Conservation (phyloP, 2,329 filamentous ascomycete species). For the Fusarium sp. region DNA sequence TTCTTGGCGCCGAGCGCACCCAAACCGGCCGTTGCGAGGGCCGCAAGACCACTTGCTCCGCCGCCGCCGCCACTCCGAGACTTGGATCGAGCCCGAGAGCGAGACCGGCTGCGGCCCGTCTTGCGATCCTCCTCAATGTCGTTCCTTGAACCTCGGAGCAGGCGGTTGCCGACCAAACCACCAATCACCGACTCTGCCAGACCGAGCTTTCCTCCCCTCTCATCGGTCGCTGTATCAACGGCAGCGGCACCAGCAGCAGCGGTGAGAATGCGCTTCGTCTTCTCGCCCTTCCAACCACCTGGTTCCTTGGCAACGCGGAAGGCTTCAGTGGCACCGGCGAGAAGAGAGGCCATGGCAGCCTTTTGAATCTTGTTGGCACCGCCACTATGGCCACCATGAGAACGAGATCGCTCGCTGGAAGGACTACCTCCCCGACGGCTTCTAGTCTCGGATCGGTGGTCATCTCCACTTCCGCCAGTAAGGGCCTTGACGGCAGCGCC, state of each 20-base stretch:
- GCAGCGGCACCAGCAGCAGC: conserved; percentile 86
- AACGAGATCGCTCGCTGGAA: conserved; percentile 62
- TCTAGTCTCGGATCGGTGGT: conserved; percentile 53
- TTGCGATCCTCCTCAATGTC: conserved; percentile 68
- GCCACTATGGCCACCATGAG: conserved; percentile 52
- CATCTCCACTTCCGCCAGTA: conserved; percentile 58
- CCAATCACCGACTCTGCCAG: conserved; percentile 87
- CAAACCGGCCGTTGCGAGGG: conserved; percentile 67
- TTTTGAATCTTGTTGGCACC: conserved; percentile 73
- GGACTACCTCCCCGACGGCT: conserved; percentile 57
- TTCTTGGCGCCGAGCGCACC: conserved; percentile 70
- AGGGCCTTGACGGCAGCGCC: conserved; percentile 68
- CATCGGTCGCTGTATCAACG: conserved; percentile 78
- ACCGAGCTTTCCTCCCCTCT: conserved; percentile 80
- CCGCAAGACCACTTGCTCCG: conserved; percentile 61
- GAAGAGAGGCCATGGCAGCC: conserved; percentile 87
- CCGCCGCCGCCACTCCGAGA: conserved; percentile 54
- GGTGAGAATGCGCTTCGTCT: conserved; percentile 89
- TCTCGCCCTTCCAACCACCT: conserved; percentile 87
- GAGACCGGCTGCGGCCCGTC: conserved; percentile 72
- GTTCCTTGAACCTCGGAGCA: conserved; percentile 80
- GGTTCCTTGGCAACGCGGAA: conserved; percentile 90
- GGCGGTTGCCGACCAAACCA: conserved; percentile 82
- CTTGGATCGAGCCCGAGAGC: conserved; percentile 68
- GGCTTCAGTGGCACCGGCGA: conserved; percentile 90